Conservation (phyloP, 2,329 filamentous ascomycete genomes). For the Corinectria fuckeliana region DNA sequence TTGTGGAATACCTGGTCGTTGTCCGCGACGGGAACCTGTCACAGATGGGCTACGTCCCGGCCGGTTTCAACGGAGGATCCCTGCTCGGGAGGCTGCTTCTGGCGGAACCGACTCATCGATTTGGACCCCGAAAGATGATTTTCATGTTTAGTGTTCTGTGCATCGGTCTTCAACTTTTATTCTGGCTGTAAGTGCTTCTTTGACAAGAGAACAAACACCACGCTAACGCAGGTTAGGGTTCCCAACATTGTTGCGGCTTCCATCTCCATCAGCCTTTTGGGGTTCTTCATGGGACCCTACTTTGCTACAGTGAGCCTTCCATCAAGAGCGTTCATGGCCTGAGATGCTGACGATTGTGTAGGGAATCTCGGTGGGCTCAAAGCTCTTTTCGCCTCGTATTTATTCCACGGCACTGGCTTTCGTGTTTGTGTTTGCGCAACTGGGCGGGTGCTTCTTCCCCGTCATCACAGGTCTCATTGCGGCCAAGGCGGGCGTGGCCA, state of each 20-base stretch:
- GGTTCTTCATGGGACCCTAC: constrained; percentile 64
- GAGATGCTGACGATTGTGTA: constrained; percentile 28
- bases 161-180: constrained; percentile 62
- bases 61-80: constrained; percentile 64
- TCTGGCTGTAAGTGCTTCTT: constrained; percentile 58
- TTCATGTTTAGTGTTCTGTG: constrained; percentile 59
- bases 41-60: constrained; percentile 66
- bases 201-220: rapidly evolving
- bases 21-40: constrained; percentile 63
- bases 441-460: constrained; percentile 62
- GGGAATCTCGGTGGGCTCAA: constrained; percentile 61
- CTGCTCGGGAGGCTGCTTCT: constrained; percentile 63
- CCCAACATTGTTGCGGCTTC: constrained; percentile 57
- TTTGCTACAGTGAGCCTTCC: constrained; percentile 58
- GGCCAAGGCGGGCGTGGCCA: constrained; percentile 50
- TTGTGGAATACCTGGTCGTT: constrained; percentile 68
- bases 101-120: constrained; percentile 64
- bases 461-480: constrained; percentile 61
- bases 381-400: constrained; percentile 52
- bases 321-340: rapidly evolving
- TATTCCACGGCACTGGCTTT: constrained; percentile 50
- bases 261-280: constrained; percentile 60
- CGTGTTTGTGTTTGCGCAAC: constrained; percentile 64
- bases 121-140: constrained; percentile 65
- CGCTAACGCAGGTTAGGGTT: constrained; percentile 38